Base-by-base conservation (phyloP, 192 early-diverging fungal genomes). In the Dissophora globulifera region DNA sequence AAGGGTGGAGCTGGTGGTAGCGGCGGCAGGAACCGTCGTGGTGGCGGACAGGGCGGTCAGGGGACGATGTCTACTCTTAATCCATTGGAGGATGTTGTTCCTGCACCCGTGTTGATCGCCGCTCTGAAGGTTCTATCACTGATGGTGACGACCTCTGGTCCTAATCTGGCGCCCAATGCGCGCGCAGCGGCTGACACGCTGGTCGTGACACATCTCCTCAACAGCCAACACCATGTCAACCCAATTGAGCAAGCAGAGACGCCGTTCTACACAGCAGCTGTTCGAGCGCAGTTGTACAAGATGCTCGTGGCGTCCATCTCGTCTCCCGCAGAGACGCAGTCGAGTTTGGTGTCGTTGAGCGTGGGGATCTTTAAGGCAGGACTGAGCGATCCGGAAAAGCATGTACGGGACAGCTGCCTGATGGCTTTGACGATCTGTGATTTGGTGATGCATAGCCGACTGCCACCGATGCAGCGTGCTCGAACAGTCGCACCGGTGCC, bases 391-490 rank as follows among this genome's bases (percentile, higher is more conserved):
- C 56, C 56, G 45, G 81, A 81, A 67, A 85, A 82, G 45, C 54
- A 38, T 49, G 71, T 75, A 17, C 26, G 71, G 20, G 71, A 75
- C 33, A 43, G 51, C n/a, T 75, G 71, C 20, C 46, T 50, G 15
- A 66, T 46, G 19, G 83, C 81, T 2, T 66, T 88, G 52, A 72
- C 79, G 0, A 75, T 85, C 33, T 88, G 86, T 65, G 86, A 88
- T 53, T 43, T 88, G 30, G 80, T 88, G 19, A 72, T 78, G 51
- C 86, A 88, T 51, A 62, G 64, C 51, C 74, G 84, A 16, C 42
- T 88, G 55, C 86, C 86, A 56, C 85, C 86, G 29, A 74, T 86
- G 60, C 69, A 78, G 38, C 59, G 78, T 23, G 62, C 78, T 16
- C 49, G 63, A 13, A 71, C 75, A 0, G 35, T 61, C n/a, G 43